Conservation (phyloP, 805 yeast species). For the Starmera pachycereana region DNA sequence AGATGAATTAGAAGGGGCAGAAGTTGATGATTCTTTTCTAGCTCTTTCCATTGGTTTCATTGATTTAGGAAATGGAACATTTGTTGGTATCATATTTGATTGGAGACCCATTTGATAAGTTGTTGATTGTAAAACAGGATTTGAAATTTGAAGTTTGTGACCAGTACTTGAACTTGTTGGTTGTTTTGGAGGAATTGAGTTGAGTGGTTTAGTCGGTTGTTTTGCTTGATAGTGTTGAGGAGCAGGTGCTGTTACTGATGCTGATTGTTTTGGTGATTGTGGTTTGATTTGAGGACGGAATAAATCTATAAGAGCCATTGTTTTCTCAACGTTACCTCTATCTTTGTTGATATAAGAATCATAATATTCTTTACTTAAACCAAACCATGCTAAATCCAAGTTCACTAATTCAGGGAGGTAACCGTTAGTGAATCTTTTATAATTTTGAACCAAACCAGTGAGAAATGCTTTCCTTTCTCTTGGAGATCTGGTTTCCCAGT, state of each 20-base stretch:
- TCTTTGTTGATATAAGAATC: conserved; percentile 14
- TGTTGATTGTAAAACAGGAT: no score
- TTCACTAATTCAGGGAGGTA: conserved; percentile 41
- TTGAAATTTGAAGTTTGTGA: neutral
- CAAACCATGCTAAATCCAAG: conserved; percentile 36
- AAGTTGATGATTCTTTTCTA: neutral
- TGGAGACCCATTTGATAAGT: neutral
- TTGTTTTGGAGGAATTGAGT: no score
- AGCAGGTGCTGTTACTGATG: neutral
- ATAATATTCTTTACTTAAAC: conserved; percentile 27
- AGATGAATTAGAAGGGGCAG: neutral
- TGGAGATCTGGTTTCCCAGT: conserved; percentile 62
- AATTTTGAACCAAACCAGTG: conserved; percentile 40
- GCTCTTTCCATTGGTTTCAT: conserved; percentile 1
- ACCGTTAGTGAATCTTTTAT: conserved; percentile 45
- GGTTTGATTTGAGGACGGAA: no score
- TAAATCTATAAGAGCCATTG: neutral
- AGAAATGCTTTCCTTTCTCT: conserved; percentile 52
- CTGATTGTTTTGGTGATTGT: neutral
- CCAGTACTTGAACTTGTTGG: neutral
- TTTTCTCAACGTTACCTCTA: neutral
- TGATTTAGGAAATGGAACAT: conserved; percentile 1
- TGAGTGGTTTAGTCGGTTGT: neutral
- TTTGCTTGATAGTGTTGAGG: neutral
- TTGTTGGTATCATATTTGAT: neutral